Evolutionary conservation across 108 stramenopile genomes (phyloP).

Genomic region (Epithemia pelagica): DNA sequence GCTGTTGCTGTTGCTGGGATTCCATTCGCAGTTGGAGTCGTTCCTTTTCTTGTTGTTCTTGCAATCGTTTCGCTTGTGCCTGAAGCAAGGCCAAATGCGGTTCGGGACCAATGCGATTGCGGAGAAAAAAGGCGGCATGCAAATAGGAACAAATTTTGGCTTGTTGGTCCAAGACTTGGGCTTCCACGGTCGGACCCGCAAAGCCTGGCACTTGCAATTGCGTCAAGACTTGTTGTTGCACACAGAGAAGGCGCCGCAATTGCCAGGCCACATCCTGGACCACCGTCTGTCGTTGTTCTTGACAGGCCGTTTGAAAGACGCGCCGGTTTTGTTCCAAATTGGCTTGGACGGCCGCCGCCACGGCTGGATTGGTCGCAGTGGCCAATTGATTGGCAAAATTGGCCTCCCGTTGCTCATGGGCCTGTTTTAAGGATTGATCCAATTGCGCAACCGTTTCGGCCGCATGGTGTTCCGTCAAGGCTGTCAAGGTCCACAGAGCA

Average conservation of each 20-base stretch:
- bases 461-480: slow-evolving; percentile 58
- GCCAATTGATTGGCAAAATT: slow-evolving; percentile 59
- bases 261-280: slow-evolving; percentile 62
- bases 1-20: slow-evolving; percentile 4
- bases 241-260: slow-evolving; percentile 59
- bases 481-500: slow-evolving; percentile 73
- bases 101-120: slow-evolving; percentile 56
- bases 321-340: slow-evolving; percentile 61
- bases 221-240: slow-evolving; percentile 59
- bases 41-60: slow-evolving; percentile 18
- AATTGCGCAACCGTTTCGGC: slow-evolving; percentile 32
- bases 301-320: slow-evolving; percentile 43
- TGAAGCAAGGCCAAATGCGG: slow-evolving; percentile 62
- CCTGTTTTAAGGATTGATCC: slow-evolving; percentile 40
- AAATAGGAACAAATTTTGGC: slow-evolving; percentile 68
- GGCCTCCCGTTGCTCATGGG: slow-evolving; percentile 25
- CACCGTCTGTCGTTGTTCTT: slow-evolving; percentile 48
- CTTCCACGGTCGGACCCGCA: slow-evolving; percentile 74
- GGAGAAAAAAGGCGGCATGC: slow-evolving; percentile 81
- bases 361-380: slow-evolving; percentile 47
- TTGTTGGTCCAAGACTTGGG: slow-evolving; percentile 42
- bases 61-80: slow-evolving; percentile 52
- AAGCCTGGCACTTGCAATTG: slow-evolving; percentile 67
- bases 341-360: slow-evolving; percentile 45
- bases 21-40: neutral